Percentiles rank a stretch among this genome's conserved stretches.
These are phyloP conservation scores for Nitzschia putrida DNA, from an alignment of 108 stramenopile genomes.

Conservation along the genomic window DNA sequence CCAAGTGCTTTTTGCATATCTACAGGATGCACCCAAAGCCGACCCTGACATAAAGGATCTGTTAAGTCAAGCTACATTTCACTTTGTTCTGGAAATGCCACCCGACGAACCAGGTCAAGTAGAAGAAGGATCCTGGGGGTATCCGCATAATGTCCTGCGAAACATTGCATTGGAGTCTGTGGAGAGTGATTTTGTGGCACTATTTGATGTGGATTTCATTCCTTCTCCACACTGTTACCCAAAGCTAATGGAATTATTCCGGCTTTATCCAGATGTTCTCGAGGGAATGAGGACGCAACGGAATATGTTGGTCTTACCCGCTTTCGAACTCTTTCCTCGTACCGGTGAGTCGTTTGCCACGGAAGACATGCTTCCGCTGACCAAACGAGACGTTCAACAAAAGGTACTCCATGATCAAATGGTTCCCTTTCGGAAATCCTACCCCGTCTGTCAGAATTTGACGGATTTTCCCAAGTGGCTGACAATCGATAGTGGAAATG, in stretches of 20 bases:
- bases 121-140: neutral
- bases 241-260: neutral
- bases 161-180: constrained; percentile 29
- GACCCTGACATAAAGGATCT: too few species aligned
- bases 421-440: neutral
- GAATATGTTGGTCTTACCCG: constrained; percentile 19
- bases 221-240: constrained; percentile 1
- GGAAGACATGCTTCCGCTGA: neutral
- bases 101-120: neutral
- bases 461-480: neutral
- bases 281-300: neutral
- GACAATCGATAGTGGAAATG: too few species aligned
- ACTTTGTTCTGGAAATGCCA: constrained; percentile 10
- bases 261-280: neutral
- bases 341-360: neutral
- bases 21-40: neutral
- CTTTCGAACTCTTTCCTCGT: constrained; percentile 16
- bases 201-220: constrained; percentile 45
- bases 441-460: neutral
- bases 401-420: neutral
- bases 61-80: neutral
- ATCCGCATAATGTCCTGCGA: constrained; percentile 36
- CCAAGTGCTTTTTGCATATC: neutral
- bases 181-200: constrained; percentile 23
- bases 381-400: neutral